phyloP scores from a whole-genome alignment of 1,284 basidiomycete species.

The Afroboletus lepidellus region DNA sequence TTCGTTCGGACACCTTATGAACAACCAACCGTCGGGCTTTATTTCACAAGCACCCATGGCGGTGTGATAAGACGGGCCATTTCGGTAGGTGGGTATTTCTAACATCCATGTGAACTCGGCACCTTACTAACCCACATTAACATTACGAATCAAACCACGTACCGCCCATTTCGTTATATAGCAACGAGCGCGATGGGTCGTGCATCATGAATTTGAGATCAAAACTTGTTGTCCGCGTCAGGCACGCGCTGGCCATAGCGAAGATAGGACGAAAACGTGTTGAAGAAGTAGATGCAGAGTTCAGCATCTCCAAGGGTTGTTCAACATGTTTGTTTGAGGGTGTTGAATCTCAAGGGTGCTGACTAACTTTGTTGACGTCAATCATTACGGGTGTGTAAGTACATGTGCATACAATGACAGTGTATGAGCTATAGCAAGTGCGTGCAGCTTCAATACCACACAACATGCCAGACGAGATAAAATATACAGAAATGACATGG shows the following conservation, averaged over 20 bases:
- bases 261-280: too few relatives aligned
- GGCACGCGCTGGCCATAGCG: background rate
- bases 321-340: slow-evolving; percentile 6
- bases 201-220: too few relatives aligned
- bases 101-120: background rate
- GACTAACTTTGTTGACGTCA: slow-evolving; percentile 3
- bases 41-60: background rate
- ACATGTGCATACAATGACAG: too few relatives aligned
- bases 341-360: slow-evolving; percentile 16
- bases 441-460: too few relatives aligned
- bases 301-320: background rate
- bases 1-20: background rate
- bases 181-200: background rate
- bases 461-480: too few relatives aligned
- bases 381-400: too few relatives aligned
- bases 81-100: background rate
- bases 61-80: background rate
- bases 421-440: too few relatives aligned
- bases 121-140: slow-evolving; percentile 1
- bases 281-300: too few relatives aligned
- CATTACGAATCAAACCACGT: background rate
- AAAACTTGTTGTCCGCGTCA: background rate
- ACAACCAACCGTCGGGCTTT: background rate
- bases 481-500: too few relatives aligned
- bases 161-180: background rate